Base-by-base conservation (phyloP, 1,139 yeast species). In the Meyerozyma carpophila region DNA sequence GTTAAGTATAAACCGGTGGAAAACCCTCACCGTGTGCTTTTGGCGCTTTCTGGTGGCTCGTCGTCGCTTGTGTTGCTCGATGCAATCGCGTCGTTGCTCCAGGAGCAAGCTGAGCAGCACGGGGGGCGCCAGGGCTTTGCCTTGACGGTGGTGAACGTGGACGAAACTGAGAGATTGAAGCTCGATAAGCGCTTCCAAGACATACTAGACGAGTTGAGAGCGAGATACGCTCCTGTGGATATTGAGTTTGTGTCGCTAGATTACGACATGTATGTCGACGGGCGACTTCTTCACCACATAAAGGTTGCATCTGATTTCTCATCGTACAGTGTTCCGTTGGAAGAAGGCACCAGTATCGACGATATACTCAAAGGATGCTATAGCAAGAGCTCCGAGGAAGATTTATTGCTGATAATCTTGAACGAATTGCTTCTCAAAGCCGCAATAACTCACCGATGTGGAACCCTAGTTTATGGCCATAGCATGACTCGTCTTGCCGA, bases 401-500 rank as follows among this genome's bases (percentile, higher is more conserved):
- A 89, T 58, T 61, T 87, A 24, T 50, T 70, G 14, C 64, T 70
- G 5, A 62, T 82, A 2, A 66, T 87, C 2, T 66, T 69, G 36
- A 71, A 72, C 13, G 77, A 75, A 40, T 56, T 84, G 2, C 62
- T 84, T 3, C 57, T 73, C 37, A 62, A 68, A 36, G 66, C 75
- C 18, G 87, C 91, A 0, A 54, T 55, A 13, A 60, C 65, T 13
- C 63, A 70, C 28, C 59, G 63, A 0, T 79, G 83, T 48, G 70
- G 75, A 16, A 77, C 86, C 4, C 68, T 90, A 1, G 48, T 89
- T 3, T 82, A 80, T 65, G 89, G 94, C 0, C 87, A 85, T 56
- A 81, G 88, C 16, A 87, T 88, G 91, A 86, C 96, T 1, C 74
- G 83, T 43, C 59, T 91, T 13, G 96, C 98, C 1, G 89, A 85